phyloP scores from a whole-genome alignment of 352 stramenopile species.

The Peronospora farinosa region DNA sequence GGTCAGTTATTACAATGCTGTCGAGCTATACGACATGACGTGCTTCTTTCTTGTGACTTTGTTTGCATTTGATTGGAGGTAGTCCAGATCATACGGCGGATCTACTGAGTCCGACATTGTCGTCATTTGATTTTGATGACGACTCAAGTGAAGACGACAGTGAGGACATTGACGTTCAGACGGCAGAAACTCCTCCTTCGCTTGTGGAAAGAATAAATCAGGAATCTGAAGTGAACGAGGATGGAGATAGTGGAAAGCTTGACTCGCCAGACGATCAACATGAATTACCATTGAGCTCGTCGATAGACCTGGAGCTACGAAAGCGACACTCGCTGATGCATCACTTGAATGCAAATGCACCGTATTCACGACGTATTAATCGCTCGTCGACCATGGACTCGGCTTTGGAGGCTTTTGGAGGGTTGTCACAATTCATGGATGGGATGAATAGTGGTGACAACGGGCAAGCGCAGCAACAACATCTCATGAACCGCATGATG shows the following conservation, averaged over 20 bases:
- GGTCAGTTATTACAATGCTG: neutral
- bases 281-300: constrained; percentile 12
- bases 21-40: no score
- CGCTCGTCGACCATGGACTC: constrained; percentile 59
- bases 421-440: constrained; percentile 17
- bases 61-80: constrained; percentile 6
- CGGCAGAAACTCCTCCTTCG: constrained; percentile 2
- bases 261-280: constrained; percentile 2
- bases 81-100: constrained; percentile 47
- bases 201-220: constrained; percentile 15
- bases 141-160: constrained; percentile 42
- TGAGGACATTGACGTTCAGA: constrained; percentile 9
- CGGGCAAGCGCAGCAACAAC: constrained; percentile 36
- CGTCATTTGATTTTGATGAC: constrained; percentile 84
- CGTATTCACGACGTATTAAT: constrained; percentile 28
- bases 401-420: constrained; percentile 23
- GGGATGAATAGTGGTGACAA: constrained; percentile 16
- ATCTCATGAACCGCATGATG: constrained; percentile 73
- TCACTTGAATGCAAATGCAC: constrained; percentile 14
- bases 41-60: neutral
- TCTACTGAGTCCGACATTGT: constrained; percentile 75
- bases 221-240: constrained; percentile 14
- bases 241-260: constrained; percentile 11
- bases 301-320: constrained; percentile 21
- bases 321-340: no score